These are phyloP conservation scores for Sphaerobolus stellatus DNA, from an alignment of 1,284 basidiomycete genomes.

Conservation along the genomic window DNA sequence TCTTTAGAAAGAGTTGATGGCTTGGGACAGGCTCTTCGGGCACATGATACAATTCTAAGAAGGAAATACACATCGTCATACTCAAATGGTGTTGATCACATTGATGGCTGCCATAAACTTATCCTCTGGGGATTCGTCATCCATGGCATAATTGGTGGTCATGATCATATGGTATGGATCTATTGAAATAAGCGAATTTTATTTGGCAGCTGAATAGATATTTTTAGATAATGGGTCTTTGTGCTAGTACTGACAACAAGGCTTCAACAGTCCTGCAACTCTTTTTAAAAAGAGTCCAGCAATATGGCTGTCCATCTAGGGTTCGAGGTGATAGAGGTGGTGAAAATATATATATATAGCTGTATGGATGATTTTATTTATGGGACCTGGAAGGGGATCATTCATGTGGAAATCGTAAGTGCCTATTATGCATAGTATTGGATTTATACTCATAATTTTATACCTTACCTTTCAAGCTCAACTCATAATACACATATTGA, in stretches of 20 bases:
- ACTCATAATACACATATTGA: no score
- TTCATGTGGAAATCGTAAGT: conserved; percentile 26
- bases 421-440: no score
- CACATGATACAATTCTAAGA: conserved; percentile 20
- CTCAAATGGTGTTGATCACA: conserved; percentile 47
- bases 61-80: conserved; percentile 32
- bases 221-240: conserved; percentile 33
- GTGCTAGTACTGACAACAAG: conserved; percentile 38
- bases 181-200: no score
- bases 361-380: conserved; percentile 17
- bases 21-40: conserved; percentile 16
- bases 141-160: no score
- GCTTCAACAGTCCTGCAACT: conserved; percentile 38
- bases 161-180: conserved; percentile 29
- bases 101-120: conserved; percentile 50
- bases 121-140: conserved; percentile 52
- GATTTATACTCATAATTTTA: conserved; percentile 22
- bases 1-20: conserved; percentile 21
- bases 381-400: conserved; percentile 19
- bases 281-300: conserved; percentile 21
- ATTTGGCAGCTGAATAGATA: no score
- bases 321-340: conserved; percentile 22
- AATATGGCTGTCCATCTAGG: conserved; percentile 24
- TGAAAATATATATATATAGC: conserved; percentile 21
- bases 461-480: no score